Base-by-base conservation (phyloP, 2,329 filamentous ascomycete genomes). In the Beauveria medogensis region DNA sequence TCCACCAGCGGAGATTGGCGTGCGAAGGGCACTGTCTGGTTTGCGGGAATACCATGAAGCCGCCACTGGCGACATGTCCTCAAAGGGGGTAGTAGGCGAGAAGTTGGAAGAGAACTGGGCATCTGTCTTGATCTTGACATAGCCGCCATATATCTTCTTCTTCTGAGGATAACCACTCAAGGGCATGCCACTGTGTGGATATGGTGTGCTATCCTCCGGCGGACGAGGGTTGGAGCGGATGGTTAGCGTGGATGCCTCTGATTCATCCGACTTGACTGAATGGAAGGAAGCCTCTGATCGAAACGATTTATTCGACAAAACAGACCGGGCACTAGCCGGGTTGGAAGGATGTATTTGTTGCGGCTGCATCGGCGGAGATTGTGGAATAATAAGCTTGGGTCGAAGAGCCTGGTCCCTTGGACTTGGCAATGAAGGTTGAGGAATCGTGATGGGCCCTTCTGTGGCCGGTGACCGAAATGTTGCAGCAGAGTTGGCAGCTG, bases 181-280 rank as follows among this genome's bases (percentile, higher is more conserved):
- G 64, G 3, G 51, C 28, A 9, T 18, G 16, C 63, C 65, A 20
- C 67, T 70, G 34, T 66, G 56, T 0, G 67, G 70, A 60, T 71
- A 69, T 6, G 70, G 70, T 0, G 69, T 72, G 60, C 69, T 71
- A 1, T 71, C 69, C 41, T 71, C 69, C 3, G 69, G 69, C 0
- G 67, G 66, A 8, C 69, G 63, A 4, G 65, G 68, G 41, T 70
- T 71, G 18, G 69, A 68, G 2, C 59, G 62, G 4, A 70, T 26
- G 9, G 69, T 71, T 30, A 57, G 58, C 0, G 30, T 52, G 1
- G 69, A 71, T 2, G 63, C 66, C 2, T 61, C 64, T 5, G 69
- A 71, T 12, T 62, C 44, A 43, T 64, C 54, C 1, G 68, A 70
- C 20, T 51, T 51, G 47, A 51, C 18, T 28, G 47, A 51, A 7